Evolutionary conservation across 2,329 filamentous ascomycete species (phyloP).

Genomic region (Claviceps maximensis): DNA sequence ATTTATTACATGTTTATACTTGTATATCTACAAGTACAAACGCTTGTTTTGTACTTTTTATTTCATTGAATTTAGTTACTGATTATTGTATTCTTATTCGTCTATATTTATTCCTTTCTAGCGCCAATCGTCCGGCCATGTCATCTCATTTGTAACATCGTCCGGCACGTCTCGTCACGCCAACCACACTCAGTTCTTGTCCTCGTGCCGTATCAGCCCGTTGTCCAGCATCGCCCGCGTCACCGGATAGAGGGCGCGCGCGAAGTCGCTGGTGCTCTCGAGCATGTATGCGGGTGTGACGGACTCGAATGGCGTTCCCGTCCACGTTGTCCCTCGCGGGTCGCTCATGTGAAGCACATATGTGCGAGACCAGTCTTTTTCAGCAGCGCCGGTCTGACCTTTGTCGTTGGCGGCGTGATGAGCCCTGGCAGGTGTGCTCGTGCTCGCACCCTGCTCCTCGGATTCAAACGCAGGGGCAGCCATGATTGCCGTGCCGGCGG

Average conservation of each 20-base stretch:
- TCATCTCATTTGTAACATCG: too few relatives aligned
- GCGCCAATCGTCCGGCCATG: too few relatives aligned
- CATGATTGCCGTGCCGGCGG: background rate
- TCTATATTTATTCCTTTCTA: too few relatives aligned
- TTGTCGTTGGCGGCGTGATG: background rate
- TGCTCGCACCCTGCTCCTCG: background rate
- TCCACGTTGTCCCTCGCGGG: background rate
- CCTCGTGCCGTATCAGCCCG: background rate
- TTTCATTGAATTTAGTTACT: too few relatives aligned
- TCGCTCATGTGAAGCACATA: background rate
- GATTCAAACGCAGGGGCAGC: background rate
- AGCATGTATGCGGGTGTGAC: background rate
- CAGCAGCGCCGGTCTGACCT: too few relatives aligned
- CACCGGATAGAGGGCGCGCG: background rate
- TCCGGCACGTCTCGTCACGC: background rate
- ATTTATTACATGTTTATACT: too few relatives aligned
- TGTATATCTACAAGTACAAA: too few relatives aligned
- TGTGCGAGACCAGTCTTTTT: background rate
- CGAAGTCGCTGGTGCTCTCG: background rate
- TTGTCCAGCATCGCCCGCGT: background rate
- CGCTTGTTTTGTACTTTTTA: too few relatives aligned
- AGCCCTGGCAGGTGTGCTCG: too few relatives aligned
- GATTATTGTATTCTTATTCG: too few relatives aligned
- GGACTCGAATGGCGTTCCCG: background rate
- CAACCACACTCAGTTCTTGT: too few relatives aligned